Base-by-base conservation (phyloP, 2,329 filamentous ascomycete genomes). In the Parascedosporium putredinis region DNA sequence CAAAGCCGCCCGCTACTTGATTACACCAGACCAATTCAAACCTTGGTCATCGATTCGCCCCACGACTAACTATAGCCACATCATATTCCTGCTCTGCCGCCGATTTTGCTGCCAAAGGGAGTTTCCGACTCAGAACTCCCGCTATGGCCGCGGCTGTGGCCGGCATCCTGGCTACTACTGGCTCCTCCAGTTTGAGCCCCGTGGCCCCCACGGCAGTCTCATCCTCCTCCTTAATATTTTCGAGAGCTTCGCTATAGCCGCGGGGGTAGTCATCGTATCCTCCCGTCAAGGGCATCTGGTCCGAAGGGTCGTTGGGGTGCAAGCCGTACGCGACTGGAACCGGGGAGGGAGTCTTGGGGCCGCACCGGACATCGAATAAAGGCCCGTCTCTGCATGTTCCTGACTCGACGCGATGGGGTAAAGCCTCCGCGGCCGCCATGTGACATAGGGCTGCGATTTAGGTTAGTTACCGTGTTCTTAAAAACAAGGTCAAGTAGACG, bases 261-360 rank as follows among this genome's bases (percentile, higher is more conserved):
- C 67, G 64, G 5, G 66, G 64, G 51, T 73, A 74, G 22, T 75
- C 72, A 20, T 74, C 70, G 25, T 69, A 62, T 51, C 70, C 69
- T 5, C 68, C 62, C 0, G 67, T 67, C 45, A 73, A 58, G 12
- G 70, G 69, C 6, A 66, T 59, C 50, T 65, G 60, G 23, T 72
- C 67, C 8, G 57, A n/a, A n/a, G 57, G 1, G 58, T 57, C 42
- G 59, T 54, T 31, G 56, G 56, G 27, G 48, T 52, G 38, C 10
- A 47, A 51, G 31, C 53, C 51, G 29, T 51, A 46, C 25, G 47
- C 24, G 44, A 47, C 49, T 22, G 47, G 44, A 24, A 43, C 45
- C 12, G 27, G 20, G 51, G 42, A 22, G 46, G 22, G 43, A 47
- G 29, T 8, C 33, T 47, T 7, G 38, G 47, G 18, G 49, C 43